These are phyloP conservation scores for Hydrangea macrophylla DNA, from an alignment of 148 eudicot genomes.

Conservation along the genomic window DNA sequence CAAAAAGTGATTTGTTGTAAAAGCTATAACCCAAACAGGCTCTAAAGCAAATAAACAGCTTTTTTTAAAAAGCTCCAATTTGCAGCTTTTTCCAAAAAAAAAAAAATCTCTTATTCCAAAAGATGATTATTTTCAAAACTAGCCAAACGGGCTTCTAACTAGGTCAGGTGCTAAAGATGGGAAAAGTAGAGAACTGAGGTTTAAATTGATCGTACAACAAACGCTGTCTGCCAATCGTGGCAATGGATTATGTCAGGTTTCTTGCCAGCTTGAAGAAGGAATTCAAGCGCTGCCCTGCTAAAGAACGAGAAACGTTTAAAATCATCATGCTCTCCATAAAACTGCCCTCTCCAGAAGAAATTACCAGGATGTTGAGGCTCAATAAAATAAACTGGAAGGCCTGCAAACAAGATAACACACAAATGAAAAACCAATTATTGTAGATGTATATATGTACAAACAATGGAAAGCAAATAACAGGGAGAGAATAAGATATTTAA, in stretches of 20 bases:
- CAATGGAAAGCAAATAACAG: too few species aligned
- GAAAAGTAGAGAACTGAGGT: slow-evolving; percentile 1
- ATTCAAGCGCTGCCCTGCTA: slow-evolving; percentile 94
- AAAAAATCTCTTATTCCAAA: too few species aligned
- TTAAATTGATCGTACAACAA: slow-evolving; percentile 54
- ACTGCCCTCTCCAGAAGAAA: slow-evolving; percentile 89
- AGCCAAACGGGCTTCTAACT: too few species aligned
- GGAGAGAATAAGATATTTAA: too few species aligned
- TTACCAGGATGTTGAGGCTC: slow-evolving; percentile 89
- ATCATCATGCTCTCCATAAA: slow-evolving; percentile 95
- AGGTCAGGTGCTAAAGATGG: background rate
- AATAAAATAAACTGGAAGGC: slow-evolving; percentile 96
- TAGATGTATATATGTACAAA: background rate
- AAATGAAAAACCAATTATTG: background rate
- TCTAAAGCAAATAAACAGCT: too few species aligned
- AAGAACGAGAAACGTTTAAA: slow-evolving; percentile 91
- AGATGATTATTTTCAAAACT: too few species aligned
- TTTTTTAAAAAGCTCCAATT: too few species aligned
- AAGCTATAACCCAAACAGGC: too few species aligned
- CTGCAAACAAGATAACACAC: slow-evolving; percentile 35
- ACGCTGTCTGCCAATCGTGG: slow-evolving; percentile 99
- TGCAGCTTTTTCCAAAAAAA: too few species aligned
- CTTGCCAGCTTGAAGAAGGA: slow-evolving; percentile 82
- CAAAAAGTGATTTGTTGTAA: too few species aligned
- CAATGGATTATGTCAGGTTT: slow-evolving; percentile 96